Percentiles rank a stretch among this genome's conserved stretches.
Evolutionary conservation across 1,284 basidiomycete genomes (phyloP).

Genomic region (Neolentinus lepideus): DNA sequence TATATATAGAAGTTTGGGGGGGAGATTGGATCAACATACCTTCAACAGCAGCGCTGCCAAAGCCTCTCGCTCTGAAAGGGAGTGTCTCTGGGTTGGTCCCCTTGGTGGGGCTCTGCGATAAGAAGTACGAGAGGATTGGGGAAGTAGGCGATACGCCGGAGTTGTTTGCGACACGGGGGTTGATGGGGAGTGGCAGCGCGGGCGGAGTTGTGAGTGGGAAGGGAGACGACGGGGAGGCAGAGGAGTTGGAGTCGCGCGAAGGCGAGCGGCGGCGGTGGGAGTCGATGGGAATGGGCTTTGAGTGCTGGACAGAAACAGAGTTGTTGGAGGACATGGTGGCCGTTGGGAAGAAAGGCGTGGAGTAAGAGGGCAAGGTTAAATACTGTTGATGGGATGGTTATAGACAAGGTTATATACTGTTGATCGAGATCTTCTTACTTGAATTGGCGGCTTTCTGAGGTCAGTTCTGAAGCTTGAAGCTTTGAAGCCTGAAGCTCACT

Average conservation of each 20-base stretch:
- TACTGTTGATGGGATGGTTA: neutral
- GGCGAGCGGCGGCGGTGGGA: conserved; percentile 39
- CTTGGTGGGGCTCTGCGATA: conserved; percentile 53
- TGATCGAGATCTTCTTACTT: neutral
- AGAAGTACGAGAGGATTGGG: conserved; percentile 63
- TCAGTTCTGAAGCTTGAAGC: no score
- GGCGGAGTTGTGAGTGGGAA: conserved; percentile 40
- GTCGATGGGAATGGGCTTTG: conserved; percentile 60
- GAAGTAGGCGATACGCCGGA: conserved; percentile 43
- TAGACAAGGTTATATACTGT: neutral
- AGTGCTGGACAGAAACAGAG: conserved; percentile 23
- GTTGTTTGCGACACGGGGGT: conserved; percentile 31
- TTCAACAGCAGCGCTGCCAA: conserved; percentile 48
- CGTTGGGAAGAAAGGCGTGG: neutral
- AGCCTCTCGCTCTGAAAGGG: conserved; percentile 46
- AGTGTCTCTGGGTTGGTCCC: conserved; percentile 33
- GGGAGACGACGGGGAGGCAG: conserved; percentile 40
- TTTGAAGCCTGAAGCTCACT: no score
- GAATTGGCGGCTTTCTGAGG: neutral
- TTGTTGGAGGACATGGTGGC: neutral
- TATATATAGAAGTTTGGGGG: neutral
- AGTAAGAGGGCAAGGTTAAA: neutral
- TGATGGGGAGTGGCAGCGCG: conserved; percentile 33
- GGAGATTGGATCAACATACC: conserved; percentile 29
- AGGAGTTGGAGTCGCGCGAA: conserved; percentile 38